These are phyloP conservation scores for Penicillium ochrochloron DNA, from an alignment of 495 filamentous ascomycete genomes.

Conservation along the genomic window DNA sequence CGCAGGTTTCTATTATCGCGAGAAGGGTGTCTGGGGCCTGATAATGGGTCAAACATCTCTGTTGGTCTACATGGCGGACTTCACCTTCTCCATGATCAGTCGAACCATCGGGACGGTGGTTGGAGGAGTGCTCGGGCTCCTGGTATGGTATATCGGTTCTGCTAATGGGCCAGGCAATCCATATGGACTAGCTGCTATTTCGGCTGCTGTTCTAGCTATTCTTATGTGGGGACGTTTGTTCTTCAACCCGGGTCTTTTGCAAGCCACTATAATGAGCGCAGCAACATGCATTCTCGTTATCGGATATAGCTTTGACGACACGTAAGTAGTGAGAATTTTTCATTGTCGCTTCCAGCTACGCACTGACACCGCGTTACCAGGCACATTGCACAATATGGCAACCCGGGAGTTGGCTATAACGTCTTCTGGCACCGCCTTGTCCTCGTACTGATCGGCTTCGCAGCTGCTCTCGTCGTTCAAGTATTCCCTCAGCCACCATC, in stretches of 20 bases:
- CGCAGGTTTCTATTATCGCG: slow-evolving; percentile 1
- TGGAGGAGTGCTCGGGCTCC: background rate
- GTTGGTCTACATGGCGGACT: background rate
- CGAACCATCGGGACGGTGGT: background rate
- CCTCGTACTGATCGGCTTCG: background rate
- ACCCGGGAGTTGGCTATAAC: background rate
- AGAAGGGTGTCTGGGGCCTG: background rate
- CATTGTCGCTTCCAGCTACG: background rate
- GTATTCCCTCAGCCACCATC: background rate
- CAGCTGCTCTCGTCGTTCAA: background rate
- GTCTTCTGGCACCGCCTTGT: slow-evolving; percentile 1
- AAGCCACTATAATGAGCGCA: background rate
- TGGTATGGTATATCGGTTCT: background rate
- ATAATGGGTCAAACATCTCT: background rate
- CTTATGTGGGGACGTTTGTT: background rate
- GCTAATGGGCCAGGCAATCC: background rate
- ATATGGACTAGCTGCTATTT: background rate
- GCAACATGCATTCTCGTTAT: background rate
- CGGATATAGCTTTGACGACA: background rate
- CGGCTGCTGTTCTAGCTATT: background rate
- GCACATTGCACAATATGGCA: background rate
- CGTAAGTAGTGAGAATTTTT: background rate
- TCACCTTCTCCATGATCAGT: slow-evolving; percentile 1
- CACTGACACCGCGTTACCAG: background rate
- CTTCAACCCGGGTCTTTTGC: background rate